A percentile compares a stretch with the other conserved stretches of the same genome.
Conservation (phyloP, 768 basidiomycete genomes). For the Rhodotorula toruloides region DNA sequence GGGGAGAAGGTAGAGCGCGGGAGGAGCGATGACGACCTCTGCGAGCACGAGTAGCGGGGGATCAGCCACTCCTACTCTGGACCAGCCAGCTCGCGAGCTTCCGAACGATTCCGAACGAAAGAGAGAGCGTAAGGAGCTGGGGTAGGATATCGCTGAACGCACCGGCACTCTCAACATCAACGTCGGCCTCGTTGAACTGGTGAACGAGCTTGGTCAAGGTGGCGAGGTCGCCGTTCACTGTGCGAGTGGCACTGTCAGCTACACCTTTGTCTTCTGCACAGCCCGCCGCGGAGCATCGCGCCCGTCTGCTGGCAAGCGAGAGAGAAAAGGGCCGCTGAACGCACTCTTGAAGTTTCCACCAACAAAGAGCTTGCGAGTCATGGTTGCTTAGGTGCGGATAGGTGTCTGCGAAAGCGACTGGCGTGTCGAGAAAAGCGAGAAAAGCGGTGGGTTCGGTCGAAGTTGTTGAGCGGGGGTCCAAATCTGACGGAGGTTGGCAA, state of each 20-base stretch:
- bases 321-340: background rate
- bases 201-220: constrained; percentile 64
- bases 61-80: background rate
- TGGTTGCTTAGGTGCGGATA: background rate
- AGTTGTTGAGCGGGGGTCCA: too few species aligned
- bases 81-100: background rate
- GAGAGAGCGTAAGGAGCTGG: too few species aligned
- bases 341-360: constrained; percentile 69
- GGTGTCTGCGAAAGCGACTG: background rate
- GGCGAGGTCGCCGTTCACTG: constrained; percentile 65
- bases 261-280: too few species aligned
- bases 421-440: background rate
- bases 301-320: background rate
- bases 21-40: constrained; percentile 94
- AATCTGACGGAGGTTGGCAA: too few species aligned
- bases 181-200: constrained; percentile 67
- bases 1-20: constrained; percentile 76
- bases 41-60: constrained; percentile 7
- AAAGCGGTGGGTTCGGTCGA: background rate
- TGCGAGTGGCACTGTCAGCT: background rate
- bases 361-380: constrained; percentile 32
- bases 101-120: too few species aligned
- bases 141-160: background rate
- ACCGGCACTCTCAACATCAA: constrained; percentile 53
- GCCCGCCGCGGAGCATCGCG: too few species aligned